Conservation (phyloP, 1,284 basidiomycete genomes). For the Sanghuangporus weigelae region DNA sequence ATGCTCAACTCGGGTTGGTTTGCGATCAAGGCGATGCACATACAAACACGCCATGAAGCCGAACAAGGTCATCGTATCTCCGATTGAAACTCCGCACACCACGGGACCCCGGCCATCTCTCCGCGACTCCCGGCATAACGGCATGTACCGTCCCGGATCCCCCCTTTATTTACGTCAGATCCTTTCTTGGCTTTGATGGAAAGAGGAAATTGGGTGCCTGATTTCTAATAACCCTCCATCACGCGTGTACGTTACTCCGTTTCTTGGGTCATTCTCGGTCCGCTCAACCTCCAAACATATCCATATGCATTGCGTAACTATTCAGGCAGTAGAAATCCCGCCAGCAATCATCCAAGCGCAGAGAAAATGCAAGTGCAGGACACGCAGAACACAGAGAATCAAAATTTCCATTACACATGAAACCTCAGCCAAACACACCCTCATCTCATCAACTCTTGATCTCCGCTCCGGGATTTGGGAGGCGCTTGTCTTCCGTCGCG, state of each 20-base stretch:
- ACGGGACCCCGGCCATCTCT: background rate
- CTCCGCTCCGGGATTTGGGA: constrained; percentile 52
- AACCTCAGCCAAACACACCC: background rate
- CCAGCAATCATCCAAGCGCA: background rate
- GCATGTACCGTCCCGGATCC: background rate
- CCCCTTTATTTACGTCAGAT: background rate
- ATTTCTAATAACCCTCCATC: background rate
- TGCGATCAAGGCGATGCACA: background rate
- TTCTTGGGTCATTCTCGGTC: background rate
- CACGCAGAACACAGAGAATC: background rate
- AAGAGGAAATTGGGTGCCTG: background rate
- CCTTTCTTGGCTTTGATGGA: background rate
- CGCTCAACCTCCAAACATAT: background rate
- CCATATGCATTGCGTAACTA: background rate
- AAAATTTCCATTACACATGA: background rate
- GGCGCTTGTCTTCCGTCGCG: constrained; percentile 62
- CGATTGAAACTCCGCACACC: background rate
- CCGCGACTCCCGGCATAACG: background rate
- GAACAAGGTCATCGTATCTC: background rate
- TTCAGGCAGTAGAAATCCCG: background rate
- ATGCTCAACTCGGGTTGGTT: background rate
- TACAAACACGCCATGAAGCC: background rate
- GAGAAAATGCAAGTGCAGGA: background rate
- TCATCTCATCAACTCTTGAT: background rate
- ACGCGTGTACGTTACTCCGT: background rate